Conservation (phyloP, 805 yeast genomes). For the Nakazawaea sp. region DNA sequence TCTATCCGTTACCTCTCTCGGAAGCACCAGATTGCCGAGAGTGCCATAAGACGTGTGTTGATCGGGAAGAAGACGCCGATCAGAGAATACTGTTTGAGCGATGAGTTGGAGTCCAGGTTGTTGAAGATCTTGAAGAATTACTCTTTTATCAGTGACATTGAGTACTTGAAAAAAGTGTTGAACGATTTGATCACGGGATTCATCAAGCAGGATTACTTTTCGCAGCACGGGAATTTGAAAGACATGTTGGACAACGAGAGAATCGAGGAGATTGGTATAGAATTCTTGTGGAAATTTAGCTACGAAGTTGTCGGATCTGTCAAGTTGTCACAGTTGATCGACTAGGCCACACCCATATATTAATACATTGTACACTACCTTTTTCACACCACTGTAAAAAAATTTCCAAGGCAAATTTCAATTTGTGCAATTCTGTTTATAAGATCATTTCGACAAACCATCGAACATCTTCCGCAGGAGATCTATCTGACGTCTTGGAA, state of each 20-base stretch:
- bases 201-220: conserved; percentile 6
- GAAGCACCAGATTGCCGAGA: conserved; percentile 5
- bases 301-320: conserved; percentile 10
- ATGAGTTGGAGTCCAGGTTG: conserved; percentile 1
- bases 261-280: conserved; percentile 6
- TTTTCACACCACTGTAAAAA: too few relatives aligned
- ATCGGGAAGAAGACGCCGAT: not conserved
- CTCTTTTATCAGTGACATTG: not conserved
- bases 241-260: conserved; percentile 9
- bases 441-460: too few relatives aligned
- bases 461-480: too few relatives aligned
- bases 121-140: conserved; percentile 4
- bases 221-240: not conserved
- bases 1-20: conserved; percentile 1
- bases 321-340: conserved; percentile 13
- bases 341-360: not conserved
- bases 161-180: conserved; percentile 1
- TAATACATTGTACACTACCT: too few relatives aligned
- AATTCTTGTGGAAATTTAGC: conserved; percentile 5
- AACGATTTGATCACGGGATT: conserved; percentile 5
- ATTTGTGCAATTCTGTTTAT: too few relatives aligned
- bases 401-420: too few relatives aligned
- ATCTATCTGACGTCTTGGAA: too few relatives aligned
- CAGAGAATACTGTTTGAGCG: conserved; percentile 2
- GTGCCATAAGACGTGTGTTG: conserved; percentile 4